Evolutionary conservation across 768 basidiomycete genomes (phyloP), one percentile per base, ranked within the genome.

Genomic region (Pleurotus sapidus): DNA sequence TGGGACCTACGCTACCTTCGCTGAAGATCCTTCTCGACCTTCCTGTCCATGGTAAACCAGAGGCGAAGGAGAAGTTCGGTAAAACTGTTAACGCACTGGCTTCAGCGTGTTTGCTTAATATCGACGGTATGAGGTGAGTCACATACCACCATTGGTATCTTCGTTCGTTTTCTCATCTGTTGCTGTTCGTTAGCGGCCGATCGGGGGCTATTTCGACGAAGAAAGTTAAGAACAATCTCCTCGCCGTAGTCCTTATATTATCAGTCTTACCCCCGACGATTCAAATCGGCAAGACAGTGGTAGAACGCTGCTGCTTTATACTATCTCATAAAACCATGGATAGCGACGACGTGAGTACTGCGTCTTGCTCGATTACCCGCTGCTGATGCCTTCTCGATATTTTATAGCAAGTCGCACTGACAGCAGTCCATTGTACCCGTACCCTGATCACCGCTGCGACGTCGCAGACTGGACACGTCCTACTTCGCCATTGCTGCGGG

Each of bases 171-270:
- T 25, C 7, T 48, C 34, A 4, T 27, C 45, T 48, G 34, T 49
- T 23, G 20, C 23, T 18, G 47, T n/a, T 60, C 55, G 50, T 17
- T 60, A 96, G 95, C 39, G 90, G 91, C 8, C 87, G 96, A 47
- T 79, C 86, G 58, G 95, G 94, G 0, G 63, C 78, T 0, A 84
- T 90, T 8, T 89, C 90, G 2, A 73, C 82, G 2, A 85, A 87
- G 69, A 98, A 98, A 74, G 79, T 91, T 69, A 95, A 93, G 72
- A 92, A 86, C 65, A 98, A 97, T 69, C 78, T 98, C 58, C 74
- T 98, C 11, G 91, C 93, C 0, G 78, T 88, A 0, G 94, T 94
- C 1, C 80, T 99, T 4, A 79, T 97, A 49, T 69, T 99, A 43
- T 96, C 95, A 0, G 83, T 88, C 20, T 72, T 94, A 1, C 91